Conservation (phyloP, 192 early-diverging fungal genomes). For the Umbelopsis sp. region DNA sequence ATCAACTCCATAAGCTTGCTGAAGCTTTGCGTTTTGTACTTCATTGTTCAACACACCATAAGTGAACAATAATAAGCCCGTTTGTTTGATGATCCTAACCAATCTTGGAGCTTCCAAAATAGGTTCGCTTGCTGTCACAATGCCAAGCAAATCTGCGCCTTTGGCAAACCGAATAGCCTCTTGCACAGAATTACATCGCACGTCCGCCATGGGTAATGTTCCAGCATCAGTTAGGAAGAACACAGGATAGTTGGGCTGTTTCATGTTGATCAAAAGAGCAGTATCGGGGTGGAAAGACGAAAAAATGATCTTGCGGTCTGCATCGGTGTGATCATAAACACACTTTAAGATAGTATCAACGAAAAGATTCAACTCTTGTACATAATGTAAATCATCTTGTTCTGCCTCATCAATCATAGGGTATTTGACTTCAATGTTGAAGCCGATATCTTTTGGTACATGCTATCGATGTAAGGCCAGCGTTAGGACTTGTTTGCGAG, state of each 20-base stretch:
- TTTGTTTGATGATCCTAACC: slow-evolving; percentile 70
- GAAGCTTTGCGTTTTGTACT: slow-evolving; percentile 67
- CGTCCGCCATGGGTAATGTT: slow-evolving; percentile 71
- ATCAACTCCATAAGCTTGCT: slow-evolving; percentile 82
- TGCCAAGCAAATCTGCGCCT: slow-evolving; percentile 71
- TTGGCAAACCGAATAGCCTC: slow-evolving; percentile 80
- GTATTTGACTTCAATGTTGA: slow-evolving; percentile 97
- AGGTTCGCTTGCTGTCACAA: slow-evolving; percentile 76
- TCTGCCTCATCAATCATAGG: slow-evolving; percentile 92
- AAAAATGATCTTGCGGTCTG: slow-evolving; percentile 80
- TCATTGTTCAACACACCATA: slow-evolving; percentile 85
- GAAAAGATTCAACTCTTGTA: slow-evolving; percentile 84
- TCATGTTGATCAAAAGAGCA: slow-evolving; percentile 81
- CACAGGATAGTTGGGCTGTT: slow-evolving; percentile 87
- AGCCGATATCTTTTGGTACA: slow-evolving; percentile 77
- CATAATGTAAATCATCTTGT: slow-evolving; percentile 63
- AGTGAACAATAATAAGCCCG: slow-evolving; percentile 73
- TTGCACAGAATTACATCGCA: slow-evolving; percentile 79
- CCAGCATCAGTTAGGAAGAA: slow-evolving; percentile 91
- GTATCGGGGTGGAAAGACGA: slow-evolving; percentile 93
- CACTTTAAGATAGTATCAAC: slow-evolving; percentile 84
- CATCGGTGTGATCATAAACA: slow-evolving; percentile 62
- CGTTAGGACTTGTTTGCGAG: neutral
- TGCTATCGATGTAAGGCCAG: slow-evolving; percentile 23
- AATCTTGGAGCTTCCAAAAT: slow-evolving; percentile 77